Evolutionary conservation across 768 basidiomycete species (phyloP), one percentile per base, ranked within the genome.

Genomic region (Amanita pseudoporphyria): DNA sequence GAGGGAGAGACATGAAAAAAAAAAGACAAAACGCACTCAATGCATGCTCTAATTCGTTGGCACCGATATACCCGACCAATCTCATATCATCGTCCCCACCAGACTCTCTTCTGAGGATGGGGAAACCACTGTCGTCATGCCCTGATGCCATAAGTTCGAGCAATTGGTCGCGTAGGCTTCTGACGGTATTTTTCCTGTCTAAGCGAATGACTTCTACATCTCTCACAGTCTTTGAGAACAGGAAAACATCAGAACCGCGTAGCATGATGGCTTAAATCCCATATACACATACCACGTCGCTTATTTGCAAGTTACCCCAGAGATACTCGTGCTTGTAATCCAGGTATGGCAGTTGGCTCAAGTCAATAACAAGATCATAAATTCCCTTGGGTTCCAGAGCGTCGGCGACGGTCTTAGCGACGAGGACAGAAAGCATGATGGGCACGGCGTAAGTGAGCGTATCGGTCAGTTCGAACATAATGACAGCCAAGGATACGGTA

Each of bases 291-390:
- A 92, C 90, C 47, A 90, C 84, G 58, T 95, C 89, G 38, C 67
- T 73, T 44, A 93, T 82, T 49, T 82, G 79, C 9, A 81, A 70
- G 30, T 71, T 71, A 0, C 84, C 89, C 90, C 93, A 97, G 19
- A 87, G 67, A 60, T 95, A 90, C 58, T 93, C 84, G 54, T 85
- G 82, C 65, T 95, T 98, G 39, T 81, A 71, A 61, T 98, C 91
- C 52, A 99, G 77, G 63, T 91, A 98, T 0, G 96, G 96, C 9
- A 98, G 76, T 62, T 94, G 83, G 37, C 80, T 79, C 22, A 97
- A 74, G 71, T 93, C 90, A 49, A 97, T 98, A 51, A 91, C 91
- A 32, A 98, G 78, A 64, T 99, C 96, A 61, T 97, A 99, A 49
- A 99, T 97, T 7, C 93, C 93, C 60, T 93, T 91, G 2, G 88